Percentiles rank a stretch among this genome's conserved stretches.
These are phyloP conservation scores for Plantago ovata DNA, from an alignment of 257 asterid genomes.

Conservation along the genomic window DNA sequence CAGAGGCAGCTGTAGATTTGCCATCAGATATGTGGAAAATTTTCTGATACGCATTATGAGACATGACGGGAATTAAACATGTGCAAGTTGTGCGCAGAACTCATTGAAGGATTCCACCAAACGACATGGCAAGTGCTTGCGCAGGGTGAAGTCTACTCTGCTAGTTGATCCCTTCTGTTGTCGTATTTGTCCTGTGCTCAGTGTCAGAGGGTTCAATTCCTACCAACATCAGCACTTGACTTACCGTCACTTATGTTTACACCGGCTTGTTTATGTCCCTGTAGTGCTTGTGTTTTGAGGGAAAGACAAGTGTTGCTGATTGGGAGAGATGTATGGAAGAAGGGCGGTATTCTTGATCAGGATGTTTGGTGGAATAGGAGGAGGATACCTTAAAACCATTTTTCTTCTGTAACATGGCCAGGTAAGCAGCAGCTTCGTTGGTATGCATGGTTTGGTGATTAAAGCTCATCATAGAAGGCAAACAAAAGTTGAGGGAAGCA, in stretches of 20 bases:
- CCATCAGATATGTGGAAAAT: constrained; percentile 35
- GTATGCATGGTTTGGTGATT: constrained; percentile 28
- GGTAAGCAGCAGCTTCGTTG: constrained; percentile 34
- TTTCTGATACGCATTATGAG: constrained; percentile 34
- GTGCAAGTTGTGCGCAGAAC: constrained; percentile 29
- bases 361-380: constrained; percentile 34
- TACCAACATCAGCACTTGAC: constrained; percentile 11
- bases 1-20: constrained; percentile 16
- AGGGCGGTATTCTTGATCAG: constrained; percentile 19
- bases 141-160: constrained; percentile 28
- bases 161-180: constrained; percentile 33
- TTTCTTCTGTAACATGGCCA: constrained; percentile 37
- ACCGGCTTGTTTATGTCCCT: constrained; percentile 20
- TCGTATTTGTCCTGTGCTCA: too few species aligned
- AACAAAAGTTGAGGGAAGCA: constrained; percentile 13
- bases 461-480: constrained; percentile 24
- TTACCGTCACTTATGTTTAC: constrained; percentile 16
- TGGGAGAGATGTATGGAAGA: constrained; percentile 24
- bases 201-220: constrained; percentile 24
- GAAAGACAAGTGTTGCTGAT: constrained; percentile 28
- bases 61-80: constrained; percentile 41
- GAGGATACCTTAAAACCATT: constrained; percentile 31
- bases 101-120: constrained; percentile 31
- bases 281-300: constrained; percentile 27
- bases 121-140: constrained; percentile 34